Conservation (phyloP, 208 protist genomes). For the Crithidia brevicula region DNA sequence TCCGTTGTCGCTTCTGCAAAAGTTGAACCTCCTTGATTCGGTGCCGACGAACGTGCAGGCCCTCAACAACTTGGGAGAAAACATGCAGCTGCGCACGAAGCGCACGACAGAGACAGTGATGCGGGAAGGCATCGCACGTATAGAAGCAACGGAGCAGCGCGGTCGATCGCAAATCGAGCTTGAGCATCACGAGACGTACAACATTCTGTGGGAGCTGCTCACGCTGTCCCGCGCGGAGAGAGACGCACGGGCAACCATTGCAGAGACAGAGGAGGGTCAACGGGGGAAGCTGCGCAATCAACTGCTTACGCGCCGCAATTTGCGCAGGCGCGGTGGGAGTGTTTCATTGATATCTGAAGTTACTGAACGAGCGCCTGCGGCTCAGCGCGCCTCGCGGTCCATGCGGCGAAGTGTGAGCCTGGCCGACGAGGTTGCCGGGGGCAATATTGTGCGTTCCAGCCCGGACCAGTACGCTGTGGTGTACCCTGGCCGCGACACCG, state of each 20-base stretch:
- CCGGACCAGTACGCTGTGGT: constrained; percentile 80
- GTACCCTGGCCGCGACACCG: constrained; percentile 70
- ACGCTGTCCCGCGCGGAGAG: constrained; percentile 43
- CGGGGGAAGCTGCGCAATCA: constrained; percentile 46
- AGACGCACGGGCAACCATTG: constrained; percentile 32
- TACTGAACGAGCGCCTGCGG: constrained; percentile 2
- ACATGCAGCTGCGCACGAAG: constrained; percentile 39
- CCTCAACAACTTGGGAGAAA: constrained; percentile 53
- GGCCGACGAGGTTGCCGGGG: constrained; percentile 30
- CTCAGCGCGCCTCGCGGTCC: constrained; percentile 33
- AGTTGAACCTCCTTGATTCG: constrained; percentile 73
- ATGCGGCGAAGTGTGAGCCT: constrained; percentile 60
- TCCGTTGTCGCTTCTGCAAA: constrained; percentile 77
- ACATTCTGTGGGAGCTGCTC: constrained; percentile 44
- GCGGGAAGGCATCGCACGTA: constrained; percentile 44
- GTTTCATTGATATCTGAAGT: constrained; percentile 48
- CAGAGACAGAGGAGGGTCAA: constrained; percentile 43
- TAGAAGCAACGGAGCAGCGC: constrained; percentile 63
- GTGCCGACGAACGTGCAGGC: constrained; percentile 22
- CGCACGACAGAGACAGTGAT: constrained; percentile 44
- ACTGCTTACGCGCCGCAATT: constrained; percentile 18
- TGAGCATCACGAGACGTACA: constrained; percentile 63
- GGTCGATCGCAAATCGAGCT: constrained; percentile 62
- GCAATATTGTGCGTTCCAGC: constrained; percentile 61
- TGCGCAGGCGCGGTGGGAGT: constrained; percentile 48